Base-by-base conservation (phyloP, 2,329 filamentous ascomycete genomes). In the Exophiala xenobiotica region DNA sequence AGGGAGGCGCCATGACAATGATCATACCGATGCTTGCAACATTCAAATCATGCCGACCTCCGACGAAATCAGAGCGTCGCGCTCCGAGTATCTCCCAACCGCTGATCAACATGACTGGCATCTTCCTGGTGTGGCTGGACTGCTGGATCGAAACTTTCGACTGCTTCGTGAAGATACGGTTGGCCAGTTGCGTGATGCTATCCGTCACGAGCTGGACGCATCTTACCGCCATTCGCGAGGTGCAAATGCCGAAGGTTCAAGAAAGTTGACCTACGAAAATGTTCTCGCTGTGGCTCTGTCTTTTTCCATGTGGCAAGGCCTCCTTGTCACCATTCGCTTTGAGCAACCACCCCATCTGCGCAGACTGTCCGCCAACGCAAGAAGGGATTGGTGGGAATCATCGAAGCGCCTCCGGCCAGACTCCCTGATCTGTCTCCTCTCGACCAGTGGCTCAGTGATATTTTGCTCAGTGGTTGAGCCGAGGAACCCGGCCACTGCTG, bases 91-190 rank as follows among this genome's bases (percentile, higher is more conserved):
- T 26, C 22, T 54, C n/a, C 51, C 51, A 18, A 46, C 48, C 6
- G 39, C 41, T 9, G 40, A 51, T 23, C 7, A 16, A 2, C 31
- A 47, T 16, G 24, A 51, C 16, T 48, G 41, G 16, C 47, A 51
- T 38, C 51, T 53, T 9, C 16, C 24, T 24, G 41, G 23, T 35
- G 4, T n/a, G 22, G 41, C 29, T 35, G 49, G 45, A 2, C 44
- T 45, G 16, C 5, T 83, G 0, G 79, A 82, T 61, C 68, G 74
- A 48, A 82, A 88, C 45, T 91, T 87, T 57, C 82, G 87, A 0
- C 74, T 90, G 0, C 70, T 88, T 0, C 73, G 87, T 2, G 85
- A 90, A 59, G 86, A 90, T 55, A 84, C 89, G 75, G 67, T 90
- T 0, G 79, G 74, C 0, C 83, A 86, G 55, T 70, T 90, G 2